Percentiles rank a stretch among this genome's conserved stretches.
phyloP scores from a whole-genome alignment of 768 basidiomycete genomes.

The Mycena amicta region DNA sequence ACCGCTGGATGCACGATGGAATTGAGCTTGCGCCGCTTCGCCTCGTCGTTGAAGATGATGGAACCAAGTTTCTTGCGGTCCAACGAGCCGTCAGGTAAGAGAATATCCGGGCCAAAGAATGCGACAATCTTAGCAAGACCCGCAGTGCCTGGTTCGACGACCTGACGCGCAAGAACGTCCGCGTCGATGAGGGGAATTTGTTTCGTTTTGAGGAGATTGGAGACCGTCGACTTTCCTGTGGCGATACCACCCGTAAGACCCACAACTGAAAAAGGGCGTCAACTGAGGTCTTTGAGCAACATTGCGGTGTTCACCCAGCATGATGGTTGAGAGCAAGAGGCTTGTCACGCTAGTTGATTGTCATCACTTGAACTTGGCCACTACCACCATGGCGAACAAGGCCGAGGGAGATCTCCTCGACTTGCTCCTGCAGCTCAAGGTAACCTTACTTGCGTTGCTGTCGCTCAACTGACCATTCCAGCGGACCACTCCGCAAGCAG shows the following conservation, averaged over 20 bases:
- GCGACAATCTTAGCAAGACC: constrained; percentile 67
- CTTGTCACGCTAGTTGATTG: too few relatives aligned
- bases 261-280: constrained; percentile 58
- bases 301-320: constrained; percentile 15
- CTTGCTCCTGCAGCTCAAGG: constrained; percentile 76
- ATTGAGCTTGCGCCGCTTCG: constrained; percentile 74
- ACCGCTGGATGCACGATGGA: constrained; percentile 91
- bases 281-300: not conserved
- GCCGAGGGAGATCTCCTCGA: constrained; percentile 68
- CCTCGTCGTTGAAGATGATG: constrained; percentile 81
- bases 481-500: constrained; percentile 77
- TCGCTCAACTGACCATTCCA: constrained; percentile 29
- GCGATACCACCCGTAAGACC: constrained; percentile 97
- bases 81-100: constrained; percentile 69
- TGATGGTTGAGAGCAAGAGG: not conserved
- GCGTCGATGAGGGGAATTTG: constrained; percentile 89
- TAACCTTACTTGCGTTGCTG: constrained; percentile 19
- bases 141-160: constrained; percentile 81
- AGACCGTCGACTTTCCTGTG: constrained; percentile 95
- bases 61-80: constrained; percentile 82
- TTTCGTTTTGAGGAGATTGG: constrained; percentile 65
- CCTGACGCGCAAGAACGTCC: constrained; percentile 84
- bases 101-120: constrained; percentile 71
- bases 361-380: too few relatives aligned
- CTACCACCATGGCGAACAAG: constrained; percentile 56